Evolutionary conservation across 352 stramenopile species (phyloP), one percentile per base, ranked within the genome.

Genomic region (Pythium guiyangense): DNA sequence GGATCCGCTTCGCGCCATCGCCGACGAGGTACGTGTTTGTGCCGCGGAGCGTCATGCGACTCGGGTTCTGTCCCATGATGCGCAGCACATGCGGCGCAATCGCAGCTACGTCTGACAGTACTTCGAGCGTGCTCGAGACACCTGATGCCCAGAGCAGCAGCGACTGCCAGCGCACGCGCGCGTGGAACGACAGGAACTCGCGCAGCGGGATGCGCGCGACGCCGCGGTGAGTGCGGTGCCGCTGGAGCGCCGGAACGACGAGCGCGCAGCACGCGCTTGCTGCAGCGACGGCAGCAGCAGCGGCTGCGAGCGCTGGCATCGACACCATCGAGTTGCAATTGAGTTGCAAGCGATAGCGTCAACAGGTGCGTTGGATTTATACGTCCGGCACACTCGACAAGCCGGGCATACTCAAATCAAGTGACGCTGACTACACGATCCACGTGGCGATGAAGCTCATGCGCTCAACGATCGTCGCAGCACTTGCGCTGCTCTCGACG

Each of bases 11-110:
- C 3, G 59, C 37, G 1, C 84, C 85, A 3, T 61, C 65, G n/a
- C 91, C 90, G 9, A 97, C 61, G 6, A 97, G 46, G 60, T 97
- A 97, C 49, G 86, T 93, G 66, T 97, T 97, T 10, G 88, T 97
- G 35, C 90, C 92, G 25, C 77, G 67, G 6, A 98, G 66, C 27
- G 90, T 97, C 73, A 97, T 90, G 29, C 82, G 69, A 37, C 89
- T 90, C 20, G 89, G 86, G 60, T 97, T 97, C 25, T 79, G 66
- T 15, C 88, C 89, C 12, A 97, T 59, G 6, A 97, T 67, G 15
- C 84, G 81, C 34, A 95, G 49, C 15, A 95, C 77, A 17, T 67
- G 54, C 3, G 69, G 63, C 39, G 80, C 62, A 18, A 96, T 43
- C 47, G 49, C 45, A 2, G 63, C 72, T 0, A 91, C 73, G 27